These are phyloP conservation scores for Pythium pyrilobum DNA, from an alignment of 352 stramenopile genomes.

Conservation along the genomic window DNA sequence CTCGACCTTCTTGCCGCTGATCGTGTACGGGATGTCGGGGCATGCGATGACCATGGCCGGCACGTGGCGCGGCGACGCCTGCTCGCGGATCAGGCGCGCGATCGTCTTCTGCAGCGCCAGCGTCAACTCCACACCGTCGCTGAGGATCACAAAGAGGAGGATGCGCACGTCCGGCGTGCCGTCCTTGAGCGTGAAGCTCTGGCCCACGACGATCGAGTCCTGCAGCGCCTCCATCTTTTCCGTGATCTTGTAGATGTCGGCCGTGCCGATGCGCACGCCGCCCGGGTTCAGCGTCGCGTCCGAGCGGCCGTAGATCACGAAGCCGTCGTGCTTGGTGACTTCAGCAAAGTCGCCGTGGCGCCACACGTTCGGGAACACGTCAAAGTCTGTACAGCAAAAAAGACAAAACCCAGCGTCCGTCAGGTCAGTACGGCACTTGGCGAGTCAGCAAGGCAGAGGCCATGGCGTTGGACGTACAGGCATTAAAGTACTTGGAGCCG, in stretches of 20 bases:
- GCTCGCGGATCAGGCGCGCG: slow-evolving; percentile 43
- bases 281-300: slow-evolving; percentile 76
- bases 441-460: background rate
- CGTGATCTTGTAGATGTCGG: slow-evolving; percentile 79
- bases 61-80: slow-evolving; percentile 65
- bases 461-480: slow-evolving; percentile 53
- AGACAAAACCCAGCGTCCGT: no score
- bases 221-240: slow-evolving; percentile 56
- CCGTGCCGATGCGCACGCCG: slow-evolving; percentile 71
- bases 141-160: slow-evolving; percentile 68
- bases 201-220: slow-evolving; percentile 66
- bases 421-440: background rate
- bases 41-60: slow-evolving; percentile 52
- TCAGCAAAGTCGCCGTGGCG: slow-evolving; percentile 80
- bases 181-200: slow-evolving; percentile 56
- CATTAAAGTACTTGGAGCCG: slow-evolving; percentile 69
- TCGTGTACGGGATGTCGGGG: slow-evolving; percentile 70
- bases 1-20: slow-evolving; percentile 81
- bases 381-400: slow-evolving; percentile 60
- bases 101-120: slow-evolving; percentile 49
- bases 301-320: slow-evolving; percentile 75
- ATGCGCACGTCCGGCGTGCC: slow-evolving; percentile 70
- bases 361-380: slow-evolving; percentile 71
- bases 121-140: slow-evolving; percentile 30
- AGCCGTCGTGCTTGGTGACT: slow-evolving; percentile 48